Percentiles rank a stretch among this genome's conserved stretches.
These are phyloP conservation scores for Naegleria lovaniensis DNA, from an alignment of 208 protist genomes.

Conservation along the genomic window DNA sequence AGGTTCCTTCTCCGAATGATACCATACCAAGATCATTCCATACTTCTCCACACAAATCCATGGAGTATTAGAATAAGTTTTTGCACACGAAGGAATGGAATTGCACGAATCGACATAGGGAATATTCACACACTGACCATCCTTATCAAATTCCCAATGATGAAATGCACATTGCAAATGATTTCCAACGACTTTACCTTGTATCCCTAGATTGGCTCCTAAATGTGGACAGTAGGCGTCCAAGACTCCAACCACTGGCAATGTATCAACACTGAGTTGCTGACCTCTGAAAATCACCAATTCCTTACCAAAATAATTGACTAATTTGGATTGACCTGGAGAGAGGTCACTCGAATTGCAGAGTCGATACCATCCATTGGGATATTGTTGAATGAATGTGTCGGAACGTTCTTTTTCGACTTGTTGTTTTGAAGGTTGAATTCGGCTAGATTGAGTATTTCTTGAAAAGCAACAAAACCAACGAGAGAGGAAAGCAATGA, in stretches of 20 bases:
- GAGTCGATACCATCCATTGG: background rate
- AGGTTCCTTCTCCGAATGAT: background rate
- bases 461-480: no score
- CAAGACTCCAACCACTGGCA: background rate
- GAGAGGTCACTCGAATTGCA: background rate
- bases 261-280: background rate
- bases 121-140: conserved; percentile 37
- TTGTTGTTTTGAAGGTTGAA: no score
- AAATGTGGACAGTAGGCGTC: conserved; percentile 43
- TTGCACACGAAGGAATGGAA: background rate
- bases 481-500: no score
- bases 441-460: no score
- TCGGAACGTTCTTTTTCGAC: no score
- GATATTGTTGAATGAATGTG: background rate
- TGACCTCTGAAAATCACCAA: background rate
- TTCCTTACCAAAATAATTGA: background rate
- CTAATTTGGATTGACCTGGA: background rate
- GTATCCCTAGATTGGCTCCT: conserved; percentile 38
- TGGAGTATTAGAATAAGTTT: background rate
- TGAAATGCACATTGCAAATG: conserved; percentile 38
- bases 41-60: background rate
- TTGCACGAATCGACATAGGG: conserved; percentile 2
- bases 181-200: conserved; percentile 31
- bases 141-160: conserved; percentile 35
- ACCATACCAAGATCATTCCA: background rate